These are phyloP conservation scores for Saccharomyces hybrid DNA, from an alignment of 1,139 yeast genomes.

Conservation along the genomic window DNA sequence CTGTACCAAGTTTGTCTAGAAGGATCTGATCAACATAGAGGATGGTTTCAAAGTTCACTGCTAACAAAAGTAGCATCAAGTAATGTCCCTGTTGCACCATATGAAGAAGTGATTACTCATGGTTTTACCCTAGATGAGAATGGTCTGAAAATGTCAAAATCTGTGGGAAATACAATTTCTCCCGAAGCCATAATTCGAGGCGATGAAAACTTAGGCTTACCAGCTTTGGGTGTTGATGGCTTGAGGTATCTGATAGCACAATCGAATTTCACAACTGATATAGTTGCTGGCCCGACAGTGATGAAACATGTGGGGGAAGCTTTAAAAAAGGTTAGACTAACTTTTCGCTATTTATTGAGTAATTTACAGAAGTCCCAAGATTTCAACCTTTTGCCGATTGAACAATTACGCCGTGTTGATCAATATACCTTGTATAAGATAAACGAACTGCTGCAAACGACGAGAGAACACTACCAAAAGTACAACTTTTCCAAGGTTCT, in stretches of 20 bases:
- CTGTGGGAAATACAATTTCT: constrained; percentile 71
- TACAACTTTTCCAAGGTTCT: constrained; percentile 62
- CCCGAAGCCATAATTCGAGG: constrained; percentile 69
- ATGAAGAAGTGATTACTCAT: constrained; percentile 71
- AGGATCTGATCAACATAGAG: constrained; percentile 96
- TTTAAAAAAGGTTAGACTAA: constrained; percentile 72
- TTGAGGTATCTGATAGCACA: constrained; percentile 87
- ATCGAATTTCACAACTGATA: constrained; percentile 76
- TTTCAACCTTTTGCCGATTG: constrained; percentile 26
- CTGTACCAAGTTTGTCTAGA: constrained; percentile 79
- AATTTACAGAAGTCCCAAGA: constrained; percentile 41
- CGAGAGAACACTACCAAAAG: constrained; percentile 42
- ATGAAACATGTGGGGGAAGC: constrained; percentile 72
- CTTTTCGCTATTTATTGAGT: constrained; percentile 75
- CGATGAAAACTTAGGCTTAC: constrained; percentile 45
- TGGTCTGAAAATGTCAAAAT: constrained; percentile 90
- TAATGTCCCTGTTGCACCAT: constrained; percentile 50
- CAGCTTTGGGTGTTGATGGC: constrained; percentile 86
- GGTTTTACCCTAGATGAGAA: constrained; percentile 86
- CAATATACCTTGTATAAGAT: constrained; percentile 53
- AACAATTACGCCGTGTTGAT: constrained; percentile 52
- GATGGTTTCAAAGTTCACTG: constrained; percentile 96
- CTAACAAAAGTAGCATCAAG: constrained; percentile 61
- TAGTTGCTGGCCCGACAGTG: constrained; percentile 65
- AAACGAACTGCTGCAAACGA: constrained; percentile 39